A percentile compares a stretch with the other conserved stretches of the same genome.
Conservation (phyloP, 192 early-diverging fungal species). For the Backusella australiensis region DNA sequence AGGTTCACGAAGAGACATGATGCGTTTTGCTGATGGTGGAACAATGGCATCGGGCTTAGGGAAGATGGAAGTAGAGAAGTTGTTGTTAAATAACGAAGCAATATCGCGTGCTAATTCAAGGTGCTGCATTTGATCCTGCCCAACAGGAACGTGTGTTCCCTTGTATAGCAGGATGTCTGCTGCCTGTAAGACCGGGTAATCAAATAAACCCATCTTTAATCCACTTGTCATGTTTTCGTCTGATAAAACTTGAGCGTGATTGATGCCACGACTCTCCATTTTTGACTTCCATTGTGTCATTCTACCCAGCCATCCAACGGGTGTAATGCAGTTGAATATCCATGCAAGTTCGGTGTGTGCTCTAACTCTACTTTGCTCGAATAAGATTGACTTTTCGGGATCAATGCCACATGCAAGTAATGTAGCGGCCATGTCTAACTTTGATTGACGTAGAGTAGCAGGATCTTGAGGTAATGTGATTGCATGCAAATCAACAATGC, state of each 20-base stretch:
- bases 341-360: constrained; percentile 83
- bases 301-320: constrained; percentile 82
- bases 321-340: constrained; percentile 85
- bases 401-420: constrained; percentile 87
- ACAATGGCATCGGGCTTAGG: constrained; percentile 64
- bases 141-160: constrained; percentile 87
- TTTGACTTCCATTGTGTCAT: constrained; percentile 97
- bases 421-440: constrained; percentile 69
- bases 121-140: constrained; percentile 93
- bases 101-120: constrained; percentile 85
- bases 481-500: constrained; percentile 90
- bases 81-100: constrained; percentile 73
- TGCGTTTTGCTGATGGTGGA: constrained; percentile 63
- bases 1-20: constrained; percentile 85
- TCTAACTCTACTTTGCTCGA: constrained; percentile 79
- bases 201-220: constrained; percentile 75
- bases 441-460: constrained; percentile 53
- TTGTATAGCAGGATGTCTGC: constrained; percentile 90
- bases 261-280: constrained; percentile 19
- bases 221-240: constrained; percentile 43
- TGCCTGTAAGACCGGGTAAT: constrained; percentile 90
- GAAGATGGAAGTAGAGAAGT: constrained; percentile 60
- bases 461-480: constrained; percentile 78
- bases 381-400: constrained; percentile 66
- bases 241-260: constrained; percentile 40